Conservation (phyloP, 129 eudicot genomes). For the Apium graveolens region DNA sequence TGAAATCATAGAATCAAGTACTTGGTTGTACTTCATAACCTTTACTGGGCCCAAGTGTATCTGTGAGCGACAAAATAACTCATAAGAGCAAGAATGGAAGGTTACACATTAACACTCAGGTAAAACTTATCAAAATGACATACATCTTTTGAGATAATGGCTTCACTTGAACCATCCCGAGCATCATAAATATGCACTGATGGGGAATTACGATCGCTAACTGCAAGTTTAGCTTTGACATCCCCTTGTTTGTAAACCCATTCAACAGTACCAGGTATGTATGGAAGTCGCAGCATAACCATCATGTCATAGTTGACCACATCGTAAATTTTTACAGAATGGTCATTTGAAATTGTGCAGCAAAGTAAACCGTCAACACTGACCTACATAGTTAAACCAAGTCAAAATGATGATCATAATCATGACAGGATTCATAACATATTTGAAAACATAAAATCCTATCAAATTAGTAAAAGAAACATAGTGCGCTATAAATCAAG, state of each 20-base stretch:
- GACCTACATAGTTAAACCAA: conserved; percentile 51
- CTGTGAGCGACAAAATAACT: conserved; percentile 26
- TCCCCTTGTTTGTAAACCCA: conserved; percentile 94
- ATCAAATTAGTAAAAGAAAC: neutral
- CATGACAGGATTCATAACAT: neutral
- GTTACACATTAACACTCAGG: neutral
- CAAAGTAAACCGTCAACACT: conserved; percentile 91
- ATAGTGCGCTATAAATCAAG: neutral
- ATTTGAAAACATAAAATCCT: neutral
- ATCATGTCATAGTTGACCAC: conserved; percentile 96
- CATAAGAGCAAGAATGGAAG: neutral
- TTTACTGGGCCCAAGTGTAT: conserved; percentile 71
- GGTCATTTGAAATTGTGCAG: conserved; percentile 82
- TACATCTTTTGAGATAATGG: conserved; percentile 83
- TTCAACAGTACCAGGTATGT: conserved; percentile 69
- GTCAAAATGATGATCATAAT: conserved; percentile 17
- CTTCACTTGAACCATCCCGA: conserved; percentile 74
- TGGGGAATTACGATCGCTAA: conserved; percentile 73
- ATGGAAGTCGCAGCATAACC: conserved; percentile 90
- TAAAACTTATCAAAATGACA: conserved; percentile 5
- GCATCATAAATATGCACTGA: conserved; percentile 87
- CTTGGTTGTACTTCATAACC: conserved; percentile 82
- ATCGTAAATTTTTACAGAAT: conserved; percentile 77
- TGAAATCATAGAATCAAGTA: conserved; percentile 67
- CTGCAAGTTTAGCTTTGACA: conserved; percentile 75